Evolutionary conservation across 257 asterid genomes (phyloP).

Genomic region (Solanum acaule): DNA sequence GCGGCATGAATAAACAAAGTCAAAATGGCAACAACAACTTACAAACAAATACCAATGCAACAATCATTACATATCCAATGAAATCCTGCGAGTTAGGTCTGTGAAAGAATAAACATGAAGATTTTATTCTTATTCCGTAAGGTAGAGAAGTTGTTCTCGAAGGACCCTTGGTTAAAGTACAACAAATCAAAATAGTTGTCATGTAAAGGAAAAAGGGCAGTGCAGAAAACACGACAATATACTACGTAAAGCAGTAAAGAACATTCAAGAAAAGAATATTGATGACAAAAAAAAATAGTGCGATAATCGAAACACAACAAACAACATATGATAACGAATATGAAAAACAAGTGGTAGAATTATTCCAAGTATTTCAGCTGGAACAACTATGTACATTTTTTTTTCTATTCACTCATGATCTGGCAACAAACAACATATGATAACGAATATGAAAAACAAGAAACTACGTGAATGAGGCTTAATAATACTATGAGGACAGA

Average conservation of each 20-base stretch:
- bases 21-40: not conserved
- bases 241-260: not conserved
- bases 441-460: not conserved
- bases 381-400: too few relatives aligned
- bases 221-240: not conserved
- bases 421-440: not conserved
- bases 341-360: too few relatives aligned
- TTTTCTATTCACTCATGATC: too few relatives aligned
- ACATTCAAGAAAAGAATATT: not conserved
- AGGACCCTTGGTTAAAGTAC: accelerated
- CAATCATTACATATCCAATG: accelerated
- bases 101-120: accelerated
- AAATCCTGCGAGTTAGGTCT: accelerated
- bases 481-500: not conserved
- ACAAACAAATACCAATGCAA: not conserved
- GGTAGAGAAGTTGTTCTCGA: accelerated
- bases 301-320: not conserved
- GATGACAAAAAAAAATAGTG: not conserved
- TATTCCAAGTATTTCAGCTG: too few relatives aligned
- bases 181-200: not conserved
- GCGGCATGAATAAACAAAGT: not conserved
- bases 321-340: not conserved
- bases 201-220: not conserved
- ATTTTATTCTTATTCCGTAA: not conserved
- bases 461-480: not conserved